Percentiles rank a stretch among this genome's conserved stretches.
Evolutionary conservation across 2,329 filamentous ascomycete genomes (phyloP).

Genomic region (Fusarium incarnatum): DNA sequence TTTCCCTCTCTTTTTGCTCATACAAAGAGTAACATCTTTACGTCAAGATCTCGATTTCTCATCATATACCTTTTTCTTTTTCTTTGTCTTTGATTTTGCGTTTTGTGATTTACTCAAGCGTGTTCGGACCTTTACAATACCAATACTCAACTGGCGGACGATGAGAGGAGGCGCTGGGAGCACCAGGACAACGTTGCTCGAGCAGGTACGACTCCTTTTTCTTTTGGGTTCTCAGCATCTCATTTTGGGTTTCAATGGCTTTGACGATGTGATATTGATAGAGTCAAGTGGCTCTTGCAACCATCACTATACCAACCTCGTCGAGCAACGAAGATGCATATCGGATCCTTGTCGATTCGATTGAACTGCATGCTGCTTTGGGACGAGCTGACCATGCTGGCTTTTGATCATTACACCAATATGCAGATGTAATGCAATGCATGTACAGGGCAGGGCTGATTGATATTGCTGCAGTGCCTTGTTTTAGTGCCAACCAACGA

Average conservation of each 20-base stretch:
- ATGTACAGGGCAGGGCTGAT: conserved; percentile 1
- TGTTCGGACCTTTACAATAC: conserved; percentile 10
- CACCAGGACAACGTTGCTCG: conserved; percentile 29
- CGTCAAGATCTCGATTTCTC: conserved; percentile 8
- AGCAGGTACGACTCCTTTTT: conserved; percentile 31
- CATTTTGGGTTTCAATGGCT: not conserved
- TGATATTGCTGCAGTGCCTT: conserved; percentile 7
- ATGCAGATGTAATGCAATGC: not conserved
- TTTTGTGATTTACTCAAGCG: conserved; percentile 16
- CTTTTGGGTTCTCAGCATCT: not conserved
- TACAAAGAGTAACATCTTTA: conserved; percentile 9
- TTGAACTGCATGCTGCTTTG: not conserved
- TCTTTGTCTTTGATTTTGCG: conserved; percentile 20
- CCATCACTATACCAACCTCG: not conserved
- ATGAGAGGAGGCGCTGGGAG: conserved; percentile 28
- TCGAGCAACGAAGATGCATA: not conserved
- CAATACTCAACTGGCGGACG: not conserved
- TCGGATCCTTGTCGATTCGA: not conserved
- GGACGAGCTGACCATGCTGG: not conserved
- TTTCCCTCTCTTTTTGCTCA: conserved; percentile 6
- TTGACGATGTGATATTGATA: not conserved
- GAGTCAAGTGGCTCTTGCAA: conserved; percentile 2
- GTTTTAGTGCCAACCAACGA: conserved; percentile 7
- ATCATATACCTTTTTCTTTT: not conserved
- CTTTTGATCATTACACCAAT: not conserved